Base-by-base conservation (phyloP, 2,329 filamentous ascomycete genomes). In the Stemphylium beticola region DNA sequence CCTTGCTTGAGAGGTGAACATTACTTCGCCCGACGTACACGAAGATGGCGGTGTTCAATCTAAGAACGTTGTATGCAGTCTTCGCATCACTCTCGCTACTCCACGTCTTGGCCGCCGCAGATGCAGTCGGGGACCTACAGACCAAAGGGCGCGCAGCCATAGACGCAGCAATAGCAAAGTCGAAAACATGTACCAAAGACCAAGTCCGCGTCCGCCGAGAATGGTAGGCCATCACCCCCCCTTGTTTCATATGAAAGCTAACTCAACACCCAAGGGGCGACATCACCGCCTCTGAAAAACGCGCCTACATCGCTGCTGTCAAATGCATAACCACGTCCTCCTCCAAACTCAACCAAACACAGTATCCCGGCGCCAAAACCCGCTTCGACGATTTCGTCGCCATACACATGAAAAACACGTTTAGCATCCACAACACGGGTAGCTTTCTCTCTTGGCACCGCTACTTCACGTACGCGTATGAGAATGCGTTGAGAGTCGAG, bases 361-460 rank as follows among this genome's bases (percentile, higher is more conserved):
- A 56, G 8, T 72, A 69, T 26, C 72, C 74, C 1, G 74, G 74
- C 14, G 72, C 67, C 10, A 67, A 65, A 33, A 66, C 62, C 15
- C 65, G 73, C 1, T 74, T 71, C 34, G 74, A 77, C 44, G 73
- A 76, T 57, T 75, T 76, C 37, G 67, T 75, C 22, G 71, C 61
- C 5, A 55, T 70, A 12, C 73, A 76, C 49, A 75, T 76, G 26
- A 75, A 75, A 49, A 69, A 75, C 36, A 68, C 74, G 3, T 40
- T 71, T 14, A 53, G 41, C 29, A 74, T 76, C 33, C 73, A 75
- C 34, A 64, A 62, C 5, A 75, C 72, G 5, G 73, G 71, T 0
- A 75, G 71, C 52, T 76, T 75, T 49, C 55, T 75, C 10, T 66
- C 63, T 32, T 79, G 77, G 77, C 77, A 80, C 58, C 67, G 77